A percentile compares a stretch with the other conserved stretches of the same genome.
These are phyloP conservation scores for Cryptococcus wingfieldii DNA, from an alignment of 1,284 basidiomycete species.

Conservation along the genomic window DNA sequence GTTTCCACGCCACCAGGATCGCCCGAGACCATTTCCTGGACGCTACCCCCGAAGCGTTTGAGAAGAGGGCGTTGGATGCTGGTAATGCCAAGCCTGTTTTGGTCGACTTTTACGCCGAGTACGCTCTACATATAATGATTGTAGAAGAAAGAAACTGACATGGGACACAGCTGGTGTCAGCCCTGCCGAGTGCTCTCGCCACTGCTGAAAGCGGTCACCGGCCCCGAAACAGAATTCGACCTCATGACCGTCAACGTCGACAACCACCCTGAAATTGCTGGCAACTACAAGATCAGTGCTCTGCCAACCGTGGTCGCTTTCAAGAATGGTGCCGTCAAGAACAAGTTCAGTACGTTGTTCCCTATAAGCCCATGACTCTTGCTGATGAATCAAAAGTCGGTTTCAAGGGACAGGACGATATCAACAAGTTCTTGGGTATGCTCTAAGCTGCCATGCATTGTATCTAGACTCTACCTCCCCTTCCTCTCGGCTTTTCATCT, in stretches of 20 bases:
- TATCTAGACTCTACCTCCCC: neutral
- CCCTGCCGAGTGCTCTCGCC: constrained; percentile 47
- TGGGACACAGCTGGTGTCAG: constrained; percentile 42
- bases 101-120: constrained; percentile 49
- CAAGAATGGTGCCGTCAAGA: constrained; percentile 45
- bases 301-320: constrained; percentile 48
- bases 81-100: constrained; percentile 34
- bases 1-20: constrained; percentile 22
- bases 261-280: constrained; percentile 41
- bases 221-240: constrained; percentile 35
- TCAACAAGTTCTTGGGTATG: constrained; percentile 45
- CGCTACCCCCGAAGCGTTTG: constrained; percentile 29
- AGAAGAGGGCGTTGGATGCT: constrained; percentile 21
- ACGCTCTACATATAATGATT: constrained; percentile 10
- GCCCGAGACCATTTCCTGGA: constrained; percentile 34
- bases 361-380: neutral
- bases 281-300: constrained; percentile 44
- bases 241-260: constrained; percentile 48
- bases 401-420: constrained; percentile 36
- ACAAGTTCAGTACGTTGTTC: constrained; percentile 44
- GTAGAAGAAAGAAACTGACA: neutral
- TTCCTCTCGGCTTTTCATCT: neutral
- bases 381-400: constrained; percentile 32
- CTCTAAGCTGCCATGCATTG: constrained; percentile 13
- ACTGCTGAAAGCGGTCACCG: constrained; percentile 38